Evolutionary conservation across 306 rosid species (phyloP), one percentile per base, ranked within the genome.

Genomic region (Inga leiocalycina): DNA sequence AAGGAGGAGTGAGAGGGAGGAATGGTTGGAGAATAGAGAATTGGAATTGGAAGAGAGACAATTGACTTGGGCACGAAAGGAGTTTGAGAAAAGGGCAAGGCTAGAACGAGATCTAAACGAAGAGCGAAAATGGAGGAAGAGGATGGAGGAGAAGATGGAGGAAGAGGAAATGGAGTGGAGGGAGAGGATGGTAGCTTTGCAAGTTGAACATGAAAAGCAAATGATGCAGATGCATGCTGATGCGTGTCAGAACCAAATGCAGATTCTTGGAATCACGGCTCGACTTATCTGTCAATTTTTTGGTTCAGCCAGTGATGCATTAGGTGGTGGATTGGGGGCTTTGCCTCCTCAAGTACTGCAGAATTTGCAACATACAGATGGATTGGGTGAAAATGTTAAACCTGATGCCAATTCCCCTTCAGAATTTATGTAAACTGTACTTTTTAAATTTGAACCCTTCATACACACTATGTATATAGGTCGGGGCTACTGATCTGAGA

Each of bases 121-220:
- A 27, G 94, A 92, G 70, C 69, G 94, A 77, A 76, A 81, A 54
- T 71, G 91, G 87, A 82, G 97, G 88, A 90, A 71, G 94, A 87
- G 77, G 48, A 85, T 88, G 88, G 97, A 91, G 87, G 94, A 91
- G 91, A 89, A 82, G 90, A 91, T 92, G 89, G 97, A 91, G 78
- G 94, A 90, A 83, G 97, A 91, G 81, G 94, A 90, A 88, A 91
- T 93, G 94, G 96, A 95, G 59, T 95, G 99, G 99, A 88, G 93
- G 88, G 93, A 91, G 85, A 90, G 92, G 84, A 90, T 93, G 92
- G 79, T 91, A 73, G 91, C 86, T 0, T 82, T 95, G 98, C 99
- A 93, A 87, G 86, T 95, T 65, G 95, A 93, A 34, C 98, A 95
- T 34, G 98, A 95, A 88, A 93, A 91, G 82, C 97, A 93, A 73